These are phyloP conservation scores for Akanthomyces dipterigenus DNA, from an alignment of 2,329 filamentous ascomycete species.

Conservation along the genomic window DNA sequence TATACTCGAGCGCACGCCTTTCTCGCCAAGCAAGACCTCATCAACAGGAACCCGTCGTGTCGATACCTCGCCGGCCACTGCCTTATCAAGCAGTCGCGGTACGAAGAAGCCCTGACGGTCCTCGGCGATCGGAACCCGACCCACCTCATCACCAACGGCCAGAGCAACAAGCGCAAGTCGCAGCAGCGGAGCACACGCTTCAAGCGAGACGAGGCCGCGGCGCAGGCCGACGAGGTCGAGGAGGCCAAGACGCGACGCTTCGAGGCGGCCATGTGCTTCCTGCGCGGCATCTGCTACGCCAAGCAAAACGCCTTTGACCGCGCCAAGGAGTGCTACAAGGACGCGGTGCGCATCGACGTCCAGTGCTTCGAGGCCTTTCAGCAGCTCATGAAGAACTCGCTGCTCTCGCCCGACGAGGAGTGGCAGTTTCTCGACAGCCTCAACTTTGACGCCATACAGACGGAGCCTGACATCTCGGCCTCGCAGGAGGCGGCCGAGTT, in stretches of 20 bases:
- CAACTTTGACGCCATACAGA: conserved; percentile 77
- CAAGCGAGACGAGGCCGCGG: conserved; percentile 25
- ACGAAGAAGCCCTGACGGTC: conserved; percentile 77
- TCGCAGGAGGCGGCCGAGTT: conserved; percentile 89
- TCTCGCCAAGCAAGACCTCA: conserved; percentile 75
- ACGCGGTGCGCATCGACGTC: conserved; percentile 91
- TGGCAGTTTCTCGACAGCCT: conserved; percentile 83
- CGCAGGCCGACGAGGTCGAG: conserved; percentile 44
- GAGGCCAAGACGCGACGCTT: conserved; percentile 72
- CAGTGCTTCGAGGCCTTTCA: conserved; percentile 98
- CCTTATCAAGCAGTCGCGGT: conserved; percentile 84
- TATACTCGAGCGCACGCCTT: conserved; percentile 87
- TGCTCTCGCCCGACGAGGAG: conserved; percentile 85
- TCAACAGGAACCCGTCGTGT: conserved; percentile 75
- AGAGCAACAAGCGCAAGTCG: conserved; percentile 32
- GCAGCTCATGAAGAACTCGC: conserved; percentile 91
- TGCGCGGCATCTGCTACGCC: conserved; percentile 88
- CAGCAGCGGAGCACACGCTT: conserved; percentile 26
- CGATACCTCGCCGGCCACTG: conserved; percentile 92
- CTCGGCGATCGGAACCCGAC: conserved; percentile 92
- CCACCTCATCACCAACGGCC: conserved; percentile 64
- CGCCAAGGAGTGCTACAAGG: conserved; percentile 97
- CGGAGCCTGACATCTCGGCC: conserved; percentile 55
- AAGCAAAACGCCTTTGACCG: conserved; percentile 97
- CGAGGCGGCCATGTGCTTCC: conserved; percentile 95